Conservation (phyloP, 2,329 filamentous ascomycete genomes). For the Lecanicillium sp. region DNA sequence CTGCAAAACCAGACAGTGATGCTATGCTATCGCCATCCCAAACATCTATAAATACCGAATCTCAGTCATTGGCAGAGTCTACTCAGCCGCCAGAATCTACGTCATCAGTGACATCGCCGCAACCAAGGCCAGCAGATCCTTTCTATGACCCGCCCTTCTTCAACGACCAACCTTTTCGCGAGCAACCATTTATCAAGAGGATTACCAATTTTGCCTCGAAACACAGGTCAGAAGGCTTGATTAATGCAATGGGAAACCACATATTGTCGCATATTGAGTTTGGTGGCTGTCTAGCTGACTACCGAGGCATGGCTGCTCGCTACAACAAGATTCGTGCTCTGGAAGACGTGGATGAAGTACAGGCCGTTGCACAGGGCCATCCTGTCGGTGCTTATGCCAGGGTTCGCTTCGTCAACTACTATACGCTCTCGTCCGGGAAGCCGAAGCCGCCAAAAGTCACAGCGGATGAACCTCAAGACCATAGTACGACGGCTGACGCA, state of each 20-base stretch:
- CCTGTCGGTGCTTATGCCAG: constrained; percentile 29
- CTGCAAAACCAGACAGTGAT: constrained; percentile 17
- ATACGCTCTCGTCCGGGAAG: constrained; percentile 73
- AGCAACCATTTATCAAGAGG: constrained; percentile 60
- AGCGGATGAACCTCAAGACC: neutral
- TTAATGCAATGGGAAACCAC: constrained; percentile 62
- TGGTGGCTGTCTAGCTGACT: constrained; percentile 72
- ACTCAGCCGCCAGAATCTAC: neutral
- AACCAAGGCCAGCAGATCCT: constrained; percentile 35
- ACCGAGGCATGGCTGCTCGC: constrained; percentile 56
- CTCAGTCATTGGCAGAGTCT: neutral
- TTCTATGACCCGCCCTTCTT: constrained; percentile 68
- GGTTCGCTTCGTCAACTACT: constrained; percentile 82
- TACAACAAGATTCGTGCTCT: constrained; percentile 63
- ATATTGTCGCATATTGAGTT: constrained; percentile 78
- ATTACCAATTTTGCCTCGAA: constrained; percentile 74
- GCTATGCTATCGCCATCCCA: neutral
- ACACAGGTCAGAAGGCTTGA: constrained; percentile 61
- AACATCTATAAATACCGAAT: constrained; percentile 8
- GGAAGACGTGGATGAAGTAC: constrained; percentile 59
- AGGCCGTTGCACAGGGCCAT: constrained; percentile 13
- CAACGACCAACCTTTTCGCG: constrained; percentile 64
- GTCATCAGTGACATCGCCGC: constrained; percentile 8
- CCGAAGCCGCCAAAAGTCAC: constrained; percentile 34
- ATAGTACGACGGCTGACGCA: constrained; percentile 7